Conservation (phyloP, 176 grass and related monocot species). For the Rhipidocladum racemiflorum region DNA sequence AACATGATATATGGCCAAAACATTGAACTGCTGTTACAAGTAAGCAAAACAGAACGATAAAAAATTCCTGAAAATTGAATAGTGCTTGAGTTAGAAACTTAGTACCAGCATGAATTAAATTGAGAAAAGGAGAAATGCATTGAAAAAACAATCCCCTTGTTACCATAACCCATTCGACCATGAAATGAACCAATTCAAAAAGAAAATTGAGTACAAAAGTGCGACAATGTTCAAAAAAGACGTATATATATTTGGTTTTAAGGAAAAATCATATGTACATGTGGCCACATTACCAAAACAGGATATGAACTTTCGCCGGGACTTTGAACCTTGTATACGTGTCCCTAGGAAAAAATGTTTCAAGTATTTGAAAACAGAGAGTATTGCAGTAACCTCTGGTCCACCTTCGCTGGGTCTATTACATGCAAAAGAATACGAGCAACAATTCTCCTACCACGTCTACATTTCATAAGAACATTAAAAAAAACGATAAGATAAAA, state of each 20-base stretch:
- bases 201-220: neutral
- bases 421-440: too few species aligned
- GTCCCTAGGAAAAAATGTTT: too few species aligned
- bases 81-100: neutral
- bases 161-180: neutral
- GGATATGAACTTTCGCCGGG: neutral
- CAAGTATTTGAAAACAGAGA: too few species aligned
- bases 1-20: neutral
- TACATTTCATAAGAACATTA: too few species aligned
- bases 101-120: neutral
- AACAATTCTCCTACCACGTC: too few species aligned
- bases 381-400: too few species aligned
- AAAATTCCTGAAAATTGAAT: neutral
- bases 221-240: neutral
- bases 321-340: too few species aligned
- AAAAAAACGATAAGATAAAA: neutral
- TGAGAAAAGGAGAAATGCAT: neutral
- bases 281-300: neutral
- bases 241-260: neutral
- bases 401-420: too few species aligned
- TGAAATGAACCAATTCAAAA: neutral
- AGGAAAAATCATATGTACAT: neutral
- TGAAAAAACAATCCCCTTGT: neutral
- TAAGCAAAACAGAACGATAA: too few species aligned
- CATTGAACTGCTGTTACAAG: neutral